phyloP scores from a whole-genome alignment of 352 stramenopile species.

The Pythium sukuiense region DNA sequence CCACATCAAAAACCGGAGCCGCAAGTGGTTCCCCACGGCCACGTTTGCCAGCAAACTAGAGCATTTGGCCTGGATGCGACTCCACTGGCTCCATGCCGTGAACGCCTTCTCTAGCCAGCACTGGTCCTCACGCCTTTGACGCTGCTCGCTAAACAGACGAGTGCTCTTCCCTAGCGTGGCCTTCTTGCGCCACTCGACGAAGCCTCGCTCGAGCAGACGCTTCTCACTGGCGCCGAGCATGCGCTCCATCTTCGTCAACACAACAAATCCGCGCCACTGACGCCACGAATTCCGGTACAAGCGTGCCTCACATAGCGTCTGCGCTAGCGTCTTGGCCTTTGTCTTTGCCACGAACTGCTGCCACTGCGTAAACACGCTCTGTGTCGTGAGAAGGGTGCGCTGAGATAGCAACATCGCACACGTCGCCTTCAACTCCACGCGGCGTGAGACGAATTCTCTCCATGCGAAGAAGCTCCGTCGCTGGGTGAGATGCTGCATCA shows the following conservation, averaged over 20 bases:
- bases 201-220: constrained; percentile 28
- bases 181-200: constrained; percentile 49
- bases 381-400: constrained; percentile 32
- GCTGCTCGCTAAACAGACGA: constrained; percentile 20
- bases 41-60: constrained; percentile 39
- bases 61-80: constrained; percentile 29
- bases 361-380: constrained; percentile 38
- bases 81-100: constrained; percentile 37
- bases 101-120: constrained; percentile 24
- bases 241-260: constrained; percentile 47
- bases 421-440: constrained; percentile 26
- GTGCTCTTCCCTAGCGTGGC: constrained; percentile 26
- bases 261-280: constrained; percentile 44
- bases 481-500: constrained; percentile 42
- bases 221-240: constrained; percentile 42
- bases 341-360: constrained; percentile 15
- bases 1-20: constrained; percentile 61
- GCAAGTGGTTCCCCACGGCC: constrained; percentile 34
- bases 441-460: constrained; percentile 28
- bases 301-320: constrained; percentile 15
- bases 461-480: constrained; percentile 40
- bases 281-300: constrained; percentile 14
- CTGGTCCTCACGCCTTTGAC: constrained; percentile 11
- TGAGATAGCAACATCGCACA: constrained; percentile 29
- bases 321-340: constrained; percentile 18